Conservation (phyloP, 2,329 filamentous ascomycete species). For the Cordyceps farinosa region DNA sequence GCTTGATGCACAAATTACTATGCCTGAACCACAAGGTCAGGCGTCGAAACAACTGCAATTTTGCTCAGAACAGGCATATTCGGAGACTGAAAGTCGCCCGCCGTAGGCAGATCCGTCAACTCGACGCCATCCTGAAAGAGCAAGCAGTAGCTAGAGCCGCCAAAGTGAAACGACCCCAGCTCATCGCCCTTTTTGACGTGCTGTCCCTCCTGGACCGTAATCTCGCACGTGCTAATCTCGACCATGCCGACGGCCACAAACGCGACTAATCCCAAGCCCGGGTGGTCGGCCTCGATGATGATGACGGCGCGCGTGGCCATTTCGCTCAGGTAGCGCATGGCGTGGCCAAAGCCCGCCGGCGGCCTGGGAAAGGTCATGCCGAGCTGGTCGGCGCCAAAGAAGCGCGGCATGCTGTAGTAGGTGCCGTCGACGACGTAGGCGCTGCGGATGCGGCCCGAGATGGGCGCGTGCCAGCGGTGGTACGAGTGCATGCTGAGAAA, state of each 20-base stretch:
- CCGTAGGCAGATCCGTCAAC: constrained; percentile 37
- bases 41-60: constrained; percentile 26
- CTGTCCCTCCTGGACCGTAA: constrained; percentile 64
- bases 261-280: constrained; percentile 63
- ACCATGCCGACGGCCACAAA: constrained; percentile 74
- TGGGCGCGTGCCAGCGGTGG: constrained; percentile 70
- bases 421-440: constrained; percentile 60
- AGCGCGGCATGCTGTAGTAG: constrained; percentile 61
- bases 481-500: constrained; percentile 66
- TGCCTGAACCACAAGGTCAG: neutral
- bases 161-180: constrained; percentile 77
- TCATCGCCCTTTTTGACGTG: constrained; percentile 66
- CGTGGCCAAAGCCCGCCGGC: constrained; percentile 41
- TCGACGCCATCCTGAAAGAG: constrained; percentile 59
- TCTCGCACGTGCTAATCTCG: constrained; percentile 70
- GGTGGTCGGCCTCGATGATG: constrained; percentile 67
- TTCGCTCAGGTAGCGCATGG: constrained; percentile 63
- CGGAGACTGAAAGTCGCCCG: neutral
- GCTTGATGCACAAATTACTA: neutral
- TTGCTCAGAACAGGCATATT: constrained; percentile 35
- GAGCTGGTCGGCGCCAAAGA: constrained; percentile 32
- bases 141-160: constrained; percentile 67
- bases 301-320: constrained; percentile 68
- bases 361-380: constrained; percentile 29
- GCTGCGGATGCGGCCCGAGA: constrained; percentile 57